Evolutionary conservation across 192 early-diverging fungal genomes (phyloP).

Genomic region (Ambispora gerdemannii): DNA sequence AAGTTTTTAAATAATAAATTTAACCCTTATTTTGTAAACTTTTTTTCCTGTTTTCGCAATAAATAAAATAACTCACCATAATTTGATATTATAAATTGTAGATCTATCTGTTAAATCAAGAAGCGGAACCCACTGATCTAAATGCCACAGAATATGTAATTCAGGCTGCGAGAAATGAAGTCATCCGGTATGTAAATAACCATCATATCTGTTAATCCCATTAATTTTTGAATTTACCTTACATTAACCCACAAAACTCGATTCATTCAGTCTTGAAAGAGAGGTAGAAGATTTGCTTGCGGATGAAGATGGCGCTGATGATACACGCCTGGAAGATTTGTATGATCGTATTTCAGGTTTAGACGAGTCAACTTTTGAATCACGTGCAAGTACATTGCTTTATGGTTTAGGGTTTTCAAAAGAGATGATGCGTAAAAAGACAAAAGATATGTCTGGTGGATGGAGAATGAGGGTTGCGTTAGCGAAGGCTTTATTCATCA

Average conservation of each 20-base stretch:
- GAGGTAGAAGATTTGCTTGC: slow-evolving; percentile 87
- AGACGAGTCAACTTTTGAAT: slow-evolving; percentile 92
- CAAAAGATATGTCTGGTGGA: slow-evolving; percentile 98
- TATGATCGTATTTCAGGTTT: slow-evolving; percentile 95
- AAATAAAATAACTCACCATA: neutral
- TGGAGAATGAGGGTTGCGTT: slow-evolving; percentile 99
- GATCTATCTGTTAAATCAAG: slow-evolving; percentile 93
- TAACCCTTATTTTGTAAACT: neutral
- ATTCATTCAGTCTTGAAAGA: slow-evolving; percentile 63
- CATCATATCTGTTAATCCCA: neutral
- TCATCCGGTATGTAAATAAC: slow-evolving; percentile 57
- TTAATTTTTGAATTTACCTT: neutral
- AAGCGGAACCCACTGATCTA: slow-evolving; percentile 91
- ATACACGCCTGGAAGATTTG: slow-evolving; percentile 85
- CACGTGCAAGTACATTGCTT: slow-evolving; percentile 85
- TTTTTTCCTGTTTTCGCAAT: neutral
- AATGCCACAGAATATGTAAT: slow-evolving; percentile 92
- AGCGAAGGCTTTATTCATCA: slow-evolving; percentile 93
- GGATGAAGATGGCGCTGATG: slow-evolving; percentile 77
- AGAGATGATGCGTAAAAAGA: slow-evolving; percentile 84
- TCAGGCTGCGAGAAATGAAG: slow-evolving; percentile 81
- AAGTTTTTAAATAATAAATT: slow-evolving; percentile 32
- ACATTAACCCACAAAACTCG: neutral
- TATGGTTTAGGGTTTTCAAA: slow-evolving; percentile 92
- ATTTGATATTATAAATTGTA: slow-evolving; percentile 26